A percentile compares a stretch with the other conserved stretches of the same genome.
Evolutionary conservation across 2,329 filamentous ascomycete species (phyloP).

Genomic region (Aspergillus ibericus): DNA sequence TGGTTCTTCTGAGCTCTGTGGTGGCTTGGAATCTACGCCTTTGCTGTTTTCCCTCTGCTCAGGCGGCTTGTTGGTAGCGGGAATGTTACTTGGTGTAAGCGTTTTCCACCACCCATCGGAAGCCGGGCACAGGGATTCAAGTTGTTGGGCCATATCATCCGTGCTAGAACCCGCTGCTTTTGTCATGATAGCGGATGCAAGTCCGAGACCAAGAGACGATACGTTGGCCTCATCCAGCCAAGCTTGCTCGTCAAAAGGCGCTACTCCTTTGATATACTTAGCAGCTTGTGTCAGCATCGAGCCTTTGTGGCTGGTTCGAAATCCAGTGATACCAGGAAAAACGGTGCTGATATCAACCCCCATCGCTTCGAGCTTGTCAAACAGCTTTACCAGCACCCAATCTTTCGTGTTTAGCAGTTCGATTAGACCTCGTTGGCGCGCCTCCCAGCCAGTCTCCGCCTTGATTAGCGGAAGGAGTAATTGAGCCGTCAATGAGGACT

Average conservation of each 20-base stretch:
- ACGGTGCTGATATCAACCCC: constrained; percentile 57
- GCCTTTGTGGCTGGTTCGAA: constrained; percentile 46
- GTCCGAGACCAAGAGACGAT: constrained; percentile 16
- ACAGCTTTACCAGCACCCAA: constrained; percentile 56
- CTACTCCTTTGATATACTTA: constrained; percentile 56
- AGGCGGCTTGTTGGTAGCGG: not conserved
- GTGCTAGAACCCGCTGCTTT: constrained; percentile 22
- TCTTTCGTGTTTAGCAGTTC: constrained; percentile 58
- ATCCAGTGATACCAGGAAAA: constrained; percentile 55
- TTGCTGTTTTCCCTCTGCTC: constrained; percentile 5
- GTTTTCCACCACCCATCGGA: constrained; percentile 37
- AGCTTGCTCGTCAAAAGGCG: constrained; percentile 51
- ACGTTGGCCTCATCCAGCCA: constrained; percentile 42
- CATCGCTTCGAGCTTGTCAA: constrained; percentile 59
- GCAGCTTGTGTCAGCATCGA: constrained; percentile 54
- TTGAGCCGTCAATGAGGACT: constrained; percentile 47
- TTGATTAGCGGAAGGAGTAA: constrained; percentile 56
- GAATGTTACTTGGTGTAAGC: constrained; percentile 16
- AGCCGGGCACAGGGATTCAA: constrained; percentile 19
- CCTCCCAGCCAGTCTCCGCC: constrained; percentile 49
- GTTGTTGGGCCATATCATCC: not conserved
- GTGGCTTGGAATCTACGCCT: not conserved
- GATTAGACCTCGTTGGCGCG: constrained; percentile 51
- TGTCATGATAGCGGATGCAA: constrained; percentile 28
- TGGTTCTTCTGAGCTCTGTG: constrained; percentile 7